Evolutionary conservation across 2,329 filamentous ascomycete species (phyloP).

Genomic region (Ceratocystis papillata): DNA sequence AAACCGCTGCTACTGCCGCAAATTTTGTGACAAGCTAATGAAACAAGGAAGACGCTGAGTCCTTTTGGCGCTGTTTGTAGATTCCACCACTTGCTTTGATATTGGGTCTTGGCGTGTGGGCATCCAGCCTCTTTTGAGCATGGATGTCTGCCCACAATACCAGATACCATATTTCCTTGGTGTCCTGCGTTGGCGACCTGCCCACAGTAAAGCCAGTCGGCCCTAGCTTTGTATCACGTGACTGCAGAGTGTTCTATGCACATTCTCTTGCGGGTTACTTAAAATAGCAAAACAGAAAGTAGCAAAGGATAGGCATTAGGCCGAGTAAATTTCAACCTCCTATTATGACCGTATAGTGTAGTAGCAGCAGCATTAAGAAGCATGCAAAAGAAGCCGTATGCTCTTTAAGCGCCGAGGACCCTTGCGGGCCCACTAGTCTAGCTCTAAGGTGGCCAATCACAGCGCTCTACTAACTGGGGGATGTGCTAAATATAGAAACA

Average conservation of each 20-base stretch:
- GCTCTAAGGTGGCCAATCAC: neutral
- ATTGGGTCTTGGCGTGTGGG: neutral
- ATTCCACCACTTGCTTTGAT: neutral
- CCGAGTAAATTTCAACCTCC: too few relatives aligned
- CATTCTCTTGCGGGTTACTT: too few relatives aligned
- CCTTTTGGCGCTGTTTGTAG: neutral
- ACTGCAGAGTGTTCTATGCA: neutral
- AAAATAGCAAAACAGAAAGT: too few relatives aligned
- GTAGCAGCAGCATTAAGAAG: neutral
- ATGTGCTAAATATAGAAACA: constrained; percentile 4
- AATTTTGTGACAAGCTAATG: neutral
- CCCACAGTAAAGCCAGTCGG: neutral
- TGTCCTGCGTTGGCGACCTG: neutral
- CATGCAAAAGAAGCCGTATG: neutral
- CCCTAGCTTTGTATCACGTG: neutral
- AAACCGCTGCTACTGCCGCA: neutral
- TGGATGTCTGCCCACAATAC: neutral
- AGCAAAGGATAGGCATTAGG: too few relatives aligned
- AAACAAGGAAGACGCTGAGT: neutral
- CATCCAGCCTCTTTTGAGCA: neutral
- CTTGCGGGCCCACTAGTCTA: neutral
- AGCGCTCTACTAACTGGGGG: neutral
- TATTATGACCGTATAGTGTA: neutral
- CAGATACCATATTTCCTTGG: neutral
- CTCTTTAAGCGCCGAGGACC: constrained; percentile 15